phyloP scores from a whole-genome alignment of 1,284 basidiomycete species.

The Cryptococcus hybrid region DNA sequence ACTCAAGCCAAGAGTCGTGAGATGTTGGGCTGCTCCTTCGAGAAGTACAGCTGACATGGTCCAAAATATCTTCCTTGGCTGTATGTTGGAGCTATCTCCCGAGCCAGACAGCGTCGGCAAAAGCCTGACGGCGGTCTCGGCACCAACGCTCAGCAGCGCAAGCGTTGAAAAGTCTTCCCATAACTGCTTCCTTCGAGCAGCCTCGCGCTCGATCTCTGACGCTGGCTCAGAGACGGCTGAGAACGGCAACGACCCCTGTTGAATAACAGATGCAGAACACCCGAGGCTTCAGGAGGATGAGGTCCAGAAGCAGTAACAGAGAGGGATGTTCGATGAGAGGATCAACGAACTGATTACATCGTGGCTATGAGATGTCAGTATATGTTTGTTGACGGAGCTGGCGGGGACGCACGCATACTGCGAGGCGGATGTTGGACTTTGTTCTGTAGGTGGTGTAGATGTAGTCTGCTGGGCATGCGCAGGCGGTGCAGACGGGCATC shows the following conservation, averaged over 20 bases:
- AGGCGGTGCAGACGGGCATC: conserved; percentile 83
- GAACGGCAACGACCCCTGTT: conserved; percentile 66
- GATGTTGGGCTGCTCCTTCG: conserved; percentile 38
- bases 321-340: conserved; percentile 86
- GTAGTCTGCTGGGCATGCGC: conserved; percentile 64
- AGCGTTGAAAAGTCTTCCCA: conserved; percentile 8
- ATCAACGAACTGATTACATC: conserved; percentile 73
- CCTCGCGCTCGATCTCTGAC: neutral
- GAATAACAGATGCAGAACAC: conserved; percentile 86
- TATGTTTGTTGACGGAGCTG: conserved; percentile 36
- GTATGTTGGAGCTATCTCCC: too few relatives aligned
- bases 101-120: neutral
- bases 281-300: conserved; percentile 80
- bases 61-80: too few relatives aligned
- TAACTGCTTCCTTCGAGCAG: neutral
- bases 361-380: conserved; percentile 49
- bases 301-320: conserved; percentile 72
- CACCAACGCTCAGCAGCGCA: conserved; percentile 18
- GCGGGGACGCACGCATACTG: conserved; percentile 63
- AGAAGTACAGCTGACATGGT: conserved; percentile 1
- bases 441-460: conserved; percentile 84
- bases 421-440: conserved; percentile 75
- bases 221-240: conserved; percentile 12
- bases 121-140: conserved; percentile 27
- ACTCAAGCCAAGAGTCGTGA: conserved; percentile 23